Base-by-base conservation (phyloP, 768 basidiomycete genomes). In the Mycena vitilis region DNA sequence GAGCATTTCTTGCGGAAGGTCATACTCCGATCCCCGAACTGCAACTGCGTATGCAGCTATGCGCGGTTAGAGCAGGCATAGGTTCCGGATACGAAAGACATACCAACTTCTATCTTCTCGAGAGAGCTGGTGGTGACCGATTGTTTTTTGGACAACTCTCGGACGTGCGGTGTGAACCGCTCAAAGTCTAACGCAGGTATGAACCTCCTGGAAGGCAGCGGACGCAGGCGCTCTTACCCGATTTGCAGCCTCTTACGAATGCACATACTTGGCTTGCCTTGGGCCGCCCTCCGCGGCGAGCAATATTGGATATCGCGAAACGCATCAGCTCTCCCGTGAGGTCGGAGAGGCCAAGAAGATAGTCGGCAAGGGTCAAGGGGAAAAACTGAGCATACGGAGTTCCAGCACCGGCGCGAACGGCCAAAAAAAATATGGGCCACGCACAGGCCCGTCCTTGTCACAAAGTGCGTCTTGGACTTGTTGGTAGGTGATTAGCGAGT, bases 251-350 rank as follows among this genome's bases (percentile, higher is more conserved):
- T 65, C 93, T 81, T 20, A 95, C 92, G 74, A 95, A 93, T 18
- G 80, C 80, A 73, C 92, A 91, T 8, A 93, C 85, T 68, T 89
- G 82, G 22, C 79, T 81, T 1, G 92, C 91, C 73, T 85, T 88
- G 65, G 81, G 78, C 13, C 88, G 87, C 5, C 91, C 91, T 4
- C 91, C 91, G 53, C 86, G 87, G 18, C 85, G 86, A 4, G 88
- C 81, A 48, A 95, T 88, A 53, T 92, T 88, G 53, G 95, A 93
- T 67, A 98, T 97, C 13, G 95, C 95, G 70, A 91, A 92, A 40
- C 97, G 88, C 98, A 99, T 98, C 30, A 99, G 87, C 80, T 99
- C 98, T 51, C 98, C 98, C 0, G 95, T 98, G 23, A 99, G 85
- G 79, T 99, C 98, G 9, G 95, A 94, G 36, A 99, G 80, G 7